Evolutionary conservation across 768 basidiomycete species (phyloP), one percentile per base, ranked within the genome.

Genomic region (Russula abietina): DNA sequence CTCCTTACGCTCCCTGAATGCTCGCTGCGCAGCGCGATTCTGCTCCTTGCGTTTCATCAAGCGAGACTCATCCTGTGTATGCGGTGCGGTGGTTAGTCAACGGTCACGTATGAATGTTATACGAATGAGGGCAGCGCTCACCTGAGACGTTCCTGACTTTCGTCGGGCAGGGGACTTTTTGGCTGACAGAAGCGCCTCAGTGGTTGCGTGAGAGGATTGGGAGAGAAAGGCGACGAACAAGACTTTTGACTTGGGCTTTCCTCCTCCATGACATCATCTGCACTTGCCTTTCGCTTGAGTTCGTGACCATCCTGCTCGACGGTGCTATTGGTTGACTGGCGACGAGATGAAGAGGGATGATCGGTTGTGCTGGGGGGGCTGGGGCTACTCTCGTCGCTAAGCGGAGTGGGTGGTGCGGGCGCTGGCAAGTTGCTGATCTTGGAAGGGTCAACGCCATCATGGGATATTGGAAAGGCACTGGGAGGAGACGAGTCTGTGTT

Each of bases 1-100:
- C 77, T 99, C 96, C 75, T 98, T 95, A 65, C 96, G 83, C 74
- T 98, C 97, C 59, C 96, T 80, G 79, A 99, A 99, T 1, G 96
- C 96, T 57, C 96, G 86, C 75, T 99, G 97, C 8, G 96, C 96
- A 3, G 94, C 93, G 59, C 96, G 81, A 69, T 99, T 99, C 76
- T 98, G 96, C 69, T 98, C 91, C 76, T 98, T 98, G 65, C 96
- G 86, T 71, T 96, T 95, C 66, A 90, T 65, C 5, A 93, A 75
- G 26, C 90, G 83, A 5, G 80, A 74, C 69, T 92, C 91, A 67
- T 94, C 91, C 75, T 90, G 49, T 10, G 30, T 48, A 58, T 4
- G 14, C 52, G 59, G 49, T 39, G 68, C 3, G 36, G 36, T 12
- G 36, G 2, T 65, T 38, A 11, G 58, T 53, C 49, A 33, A 66